These are phyloP conservation scores for Suillus tomentosus DNA, from an alignment of 768 basidiomycete species.

Conservation along the genomic window DNA sequence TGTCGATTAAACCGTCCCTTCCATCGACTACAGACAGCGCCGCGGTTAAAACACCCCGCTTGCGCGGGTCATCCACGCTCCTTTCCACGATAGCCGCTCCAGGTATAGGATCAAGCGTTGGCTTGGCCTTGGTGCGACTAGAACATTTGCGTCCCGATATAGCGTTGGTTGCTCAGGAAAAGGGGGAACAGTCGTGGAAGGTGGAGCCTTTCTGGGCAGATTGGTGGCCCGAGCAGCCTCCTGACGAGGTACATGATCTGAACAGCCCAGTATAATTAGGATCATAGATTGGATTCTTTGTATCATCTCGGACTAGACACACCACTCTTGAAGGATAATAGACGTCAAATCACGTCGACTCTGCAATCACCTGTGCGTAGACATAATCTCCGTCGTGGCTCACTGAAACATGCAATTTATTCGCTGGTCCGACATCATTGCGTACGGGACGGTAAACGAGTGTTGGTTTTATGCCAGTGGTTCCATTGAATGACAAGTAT, in stretches of 20 bases:
- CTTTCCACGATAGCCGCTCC: constrained; percentile 52
- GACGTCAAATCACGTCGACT: constrained; percentile 29
- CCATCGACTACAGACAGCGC: constrained; percentile 30
- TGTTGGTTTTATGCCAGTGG: constrained; percentile 43
- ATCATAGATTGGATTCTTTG: constrained; percentile 1
- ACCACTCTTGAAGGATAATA: not conserved
- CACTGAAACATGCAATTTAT: constrained; percentile 62
- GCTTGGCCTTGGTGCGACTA: constrained; percentile 77
- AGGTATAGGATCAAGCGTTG: constrained; percentile 45
- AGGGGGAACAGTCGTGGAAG: constrained; percentile 33
- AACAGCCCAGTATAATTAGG: constrained; percentile 16
- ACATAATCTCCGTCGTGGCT: constrained; percentile 86
- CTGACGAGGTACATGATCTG: constrained; percentile 21
- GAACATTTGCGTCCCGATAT: constrained; percentile 56
- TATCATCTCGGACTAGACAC: constrained; percentile 10
- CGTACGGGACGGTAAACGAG: constrained; percentile 32
- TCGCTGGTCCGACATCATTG: not conserved
- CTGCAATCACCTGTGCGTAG: constrained; percentile 65
- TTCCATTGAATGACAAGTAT: constrained; percentile 40
- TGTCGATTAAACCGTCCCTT: constrained; percentile 27
- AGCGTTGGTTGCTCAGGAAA: constrained; percentile 31
- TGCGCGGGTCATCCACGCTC: constrained; percentile 75
- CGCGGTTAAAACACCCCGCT: constrained; percentile 45
- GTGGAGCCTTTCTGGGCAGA: constrained; percentile 70
- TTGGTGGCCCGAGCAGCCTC: constrained; percentile 53